A percentile compares a stretch with the other conserved stretches of the same genome.
These are phyloP conservation scores for Globisporangium apiculatum DNA, from an alignment of 352 stramenopile genomes.

Conservation along the genomic window DNA sequence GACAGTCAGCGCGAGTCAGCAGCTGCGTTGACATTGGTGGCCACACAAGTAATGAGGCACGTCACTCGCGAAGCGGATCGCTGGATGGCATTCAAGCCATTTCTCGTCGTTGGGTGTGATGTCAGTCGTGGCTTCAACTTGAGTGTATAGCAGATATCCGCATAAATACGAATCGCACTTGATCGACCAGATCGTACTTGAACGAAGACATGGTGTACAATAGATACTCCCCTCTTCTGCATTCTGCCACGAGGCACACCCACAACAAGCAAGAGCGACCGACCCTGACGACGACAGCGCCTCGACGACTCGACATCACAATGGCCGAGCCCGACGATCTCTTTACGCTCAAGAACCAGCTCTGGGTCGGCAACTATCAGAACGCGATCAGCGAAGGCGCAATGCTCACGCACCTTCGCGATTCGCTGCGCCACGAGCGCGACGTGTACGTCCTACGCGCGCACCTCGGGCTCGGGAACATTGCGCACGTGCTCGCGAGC, in stretches of 20 bases:
- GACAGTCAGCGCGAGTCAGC: too few species aligned
- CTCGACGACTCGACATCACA: background rate
- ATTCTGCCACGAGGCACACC: background rate
- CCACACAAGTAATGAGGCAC: too few species aligned
- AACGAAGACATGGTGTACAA: too few species aligned
- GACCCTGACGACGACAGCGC: too few species aligned
- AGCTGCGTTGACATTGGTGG: too few species aligned
- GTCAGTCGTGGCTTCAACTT: too few species aligned
- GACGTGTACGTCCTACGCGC: conserved; percentile 93
- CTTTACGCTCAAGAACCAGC: conserved; percentile 97
- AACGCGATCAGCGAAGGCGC: conserved; percentile 89
- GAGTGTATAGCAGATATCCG: too few species aligned
- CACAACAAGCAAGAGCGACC: background rate
- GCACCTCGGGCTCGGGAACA: conserved; percentile 88
- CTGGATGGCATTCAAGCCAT: too few species aligned
- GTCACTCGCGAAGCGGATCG: too few species aligned
- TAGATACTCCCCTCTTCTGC: background rate
- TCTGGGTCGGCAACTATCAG: conserved; percentile 96
- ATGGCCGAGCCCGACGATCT: conserved; percentile 96
- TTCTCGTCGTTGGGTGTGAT: too few species aligned
- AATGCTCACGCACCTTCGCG: conserved; percentile 81
- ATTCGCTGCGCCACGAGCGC: conserved; percentile 86
- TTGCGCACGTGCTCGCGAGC: conserved; percentile 82
- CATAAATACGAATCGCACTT: background rate
- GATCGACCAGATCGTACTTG: too few species aligned